Evolutionary conservation across 192 early-diverging fungal species (phyloP), one percentile per base, ranked within the genome.

Genomic region (Coemansia sp.): DNA sequence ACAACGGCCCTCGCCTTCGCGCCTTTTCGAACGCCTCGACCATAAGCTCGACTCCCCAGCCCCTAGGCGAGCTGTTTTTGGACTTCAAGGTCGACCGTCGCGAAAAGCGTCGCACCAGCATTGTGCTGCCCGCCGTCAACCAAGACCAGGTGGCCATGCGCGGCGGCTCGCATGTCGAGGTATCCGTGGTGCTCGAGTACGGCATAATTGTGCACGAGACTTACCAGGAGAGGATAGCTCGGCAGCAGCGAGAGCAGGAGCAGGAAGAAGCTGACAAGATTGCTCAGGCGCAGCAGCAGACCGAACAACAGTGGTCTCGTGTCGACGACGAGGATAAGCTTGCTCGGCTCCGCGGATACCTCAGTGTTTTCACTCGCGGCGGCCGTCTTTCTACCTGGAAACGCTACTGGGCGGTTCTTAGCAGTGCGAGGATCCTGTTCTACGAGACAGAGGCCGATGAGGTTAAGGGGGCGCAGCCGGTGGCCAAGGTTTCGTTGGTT

Each of bases 121-220:
- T 80, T 30, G 68, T 61, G 1, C 64, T 83, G 39, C 82, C 82
- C 0, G 71, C 66, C 10, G 67, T 80, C 35, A 75, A 69, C 63
- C 71, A 77, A 60, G 74, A 75, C 58, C 75, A 78, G 23, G 75
- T 69, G n/a, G 63, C 62, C 10, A 66, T 83, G 70, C 76, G 76
- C 18, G 74, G 77, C 62, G 73, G 77, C n/a, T 61, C 72, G 16
- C 75, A 76, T 46, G 78, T 72, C 25, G 78, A 81, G 55, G 67
- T 83, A 64, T 54, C 65, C 1, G 82, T 83, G 24, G 68, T 76
- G 19, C 61, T 83, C 19, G 82, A 83, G 65, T 72, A 74, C 30
- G 82, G 82, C 55, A 69, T 83, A 36, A 69, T 83, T 34, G 74
- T 83, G 9, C 65, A 71, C 39, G 77, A 83, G 64, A 72, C 73